These are phyloP conservation scores for Limonium bicolor DNA, from an alignment of 148 eudicot genomes.

Conservation along the genomic window DNA sequence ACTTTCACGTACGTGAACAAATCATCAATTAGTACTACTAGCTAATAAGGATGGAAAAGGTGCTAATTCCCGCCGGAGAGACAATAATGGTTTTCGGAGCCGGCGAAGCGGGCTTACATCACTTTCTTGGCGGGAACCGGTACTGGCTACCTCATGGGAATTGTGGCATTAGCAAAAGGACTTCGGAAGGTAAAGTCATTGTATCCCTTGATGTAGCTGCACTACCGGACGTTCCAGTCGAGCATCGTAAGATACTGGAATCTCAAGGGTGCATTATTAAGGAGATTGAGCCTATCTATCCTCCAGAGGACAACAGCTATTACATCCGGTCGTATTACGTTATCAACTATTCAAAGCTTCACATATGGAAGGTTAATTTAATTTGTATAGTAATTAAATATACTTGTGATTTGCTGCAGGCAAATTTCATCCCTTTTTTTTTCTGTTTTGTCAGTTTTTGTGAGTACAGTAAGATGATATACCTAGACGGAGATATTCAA, in stretches of 20 bases:
- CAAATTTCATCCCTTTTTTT: background rate
- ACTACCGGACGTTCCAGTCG: conserved; percentile 47
- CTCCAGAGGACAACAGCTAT: conserved; percentile 21
- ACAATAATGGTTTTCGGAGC: too few species aligned
- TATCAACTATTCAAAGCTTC: conserved; percentile 37
- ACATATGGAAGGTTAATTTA: conserved; percentile 38
- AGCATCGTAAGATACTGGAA: conserved; percentile 25
- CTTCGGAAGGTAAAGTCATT: conserved; percentile 22
- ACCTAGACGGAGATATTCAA: conserved; percentile 31
- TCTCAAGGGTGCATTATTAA: conserved; percentile 32
- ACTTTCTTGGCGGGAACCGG: conserved; percentile 47
- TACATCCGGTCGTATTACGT: conserved; percentile 26
- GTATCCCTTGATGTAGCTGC: conserved; percentile 39
- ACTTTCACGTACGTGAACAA: too few species aligned
- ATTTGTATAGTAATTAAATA: too few species aligned
- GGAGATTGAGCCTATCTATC: conserved; percentile 35
- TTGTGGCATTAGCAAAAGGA: conserved; percentile 37
- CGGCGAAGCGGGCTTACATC: conserved; percentile 31
- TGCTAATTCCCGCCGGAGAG: too few species aligned
- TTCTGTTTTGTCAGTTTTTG: conserved; percentile 15
- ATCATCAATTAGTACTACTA: too few species aligned
- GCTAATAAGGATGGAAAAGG: too few species aligned
- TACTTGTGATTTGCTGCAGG: background rate
- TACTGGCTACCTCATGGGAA: conserved; percentile 45
- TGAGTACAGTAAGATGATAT: conserved; percentile 29